Evolutionary conservation across 768 basidiomycete species (phyloP), one percentile per base, ranked within the genome.

Genomic region (Collybia sordida): DNA sequence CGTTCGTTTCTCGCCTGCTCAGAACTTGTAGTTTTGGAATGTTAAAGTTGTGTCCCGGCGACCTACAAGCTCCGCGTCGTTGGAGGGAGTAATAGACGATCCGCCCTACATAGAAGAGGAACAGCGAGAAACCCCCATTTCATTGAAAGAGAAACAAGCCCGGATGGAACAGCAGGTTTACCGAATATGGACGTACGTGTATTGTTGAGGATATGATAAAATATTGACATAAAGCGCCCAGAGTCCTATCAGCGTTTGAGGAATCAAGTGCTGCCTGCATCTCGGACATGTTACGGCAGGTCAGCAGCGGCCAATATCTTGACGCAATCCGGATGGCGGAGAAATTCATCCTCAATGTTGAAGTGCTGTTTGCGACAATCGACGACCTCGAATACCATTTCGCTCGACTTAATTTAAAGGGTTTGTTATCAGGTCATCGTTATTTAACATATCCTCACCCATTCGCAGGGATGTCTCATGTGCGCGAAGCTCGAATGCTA

Each of bases 221-320:
- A 46, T 50, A 40, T 52, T 37, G 45, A 43, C 31, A 24, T 52
- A 24, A 14, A 45, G 3, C 46, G 27, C 31, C 23, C 55, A 92
- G 90, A 42, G 94, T 98, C 31, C 79, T 99, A 31, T 97, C 94
- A 21, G 93, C 96, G 3, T 99, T 98, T 56, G 97, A 99, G 67
- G 97, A 99, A 71, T 96, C 93, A n/a, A 94, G 92, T 59, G 97
- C 97, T 19, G 95, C 96, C 6, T 96, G 96, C 71, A 99, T 99
- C 58, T 97, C 94, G 22, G 97, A 98, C 67, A 99, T 99, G 95
- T 74, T 99, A 50, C 79, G 93, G 55, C 92, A 95, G 65, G 97
- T 99, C 70, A 98, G 95, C 78, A 93, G 89, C 59, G 91, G 93
- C 8, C 88, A 95, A 61, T 96, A 98, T 69, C 79, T 97, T 49